These are phyloP conservation scores for Epichloe glyceriae DNA, from an alignment of 2,329 filamentous ascomycete species.

Conservation along the genomic window DNA sequence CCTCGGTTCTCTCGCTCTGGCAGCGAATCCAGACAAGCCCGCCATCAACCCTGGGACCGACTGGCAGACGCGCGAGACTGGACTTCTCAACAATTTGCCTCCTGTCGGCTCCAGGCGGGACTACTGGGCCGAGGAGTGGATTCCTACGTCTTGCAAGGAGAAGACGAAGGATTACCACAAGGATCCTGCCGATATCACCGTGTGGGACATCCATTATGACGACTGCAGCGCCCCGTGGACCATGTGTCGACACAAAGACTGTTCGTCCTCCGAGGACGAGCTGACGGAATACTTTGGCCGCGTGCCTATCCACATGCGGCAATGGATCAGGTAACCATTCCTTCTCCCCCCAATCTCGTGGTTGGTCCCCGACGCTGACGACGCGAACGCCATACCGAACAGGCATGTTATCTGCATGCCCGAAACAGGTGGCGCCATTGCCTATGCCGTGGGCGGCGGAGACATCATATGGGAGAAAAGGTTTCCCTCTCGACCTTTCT, in stretches of 20 bases:
- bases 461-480: not conserved
- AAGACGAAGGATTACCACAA: constrained; percentile 5
- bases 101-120: constrained; percentile 7
- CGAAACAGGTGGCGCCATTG: not conserved
- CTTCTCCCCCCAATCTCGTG: not conserved
- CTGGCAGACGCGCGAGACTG: not conserved
- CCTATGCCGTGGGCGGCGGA: not conserved
- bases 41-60: not conserved
- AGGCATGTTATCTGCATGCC: not conserved
- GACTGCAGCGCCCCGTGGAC: constrained; percentile 18
- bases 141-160: constrained; percentile 12
- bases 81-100: constrained; percentile 5
- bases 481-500: too few species aligned
- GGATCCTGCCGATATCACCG: constrained; percentile 11
- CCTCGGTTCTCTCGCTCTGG: not conserved
- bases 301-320: constrained; percentile 17
- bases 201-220: constrained; percentile 15
- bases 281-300: constrained; percentile 18
- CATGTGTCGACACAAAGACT: constrained; percentile 18
- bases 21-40: not conserved
- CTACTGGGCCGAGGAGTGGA: constrained; percentile 12
- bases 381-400: too few species aligned
- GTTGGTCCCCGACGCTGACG: too few species aligned
- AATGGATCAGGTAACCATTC: constrained; percentile 10
- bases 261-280: constrained; percentile 10